A percentile compares a stretch with the other conserved stretches of the same genome.
These are phyloP conservation scores for Oryza meyeriana DNA, from an alignment of 176 grass and related monocot species.

Conservation along the genomic window DNA sequence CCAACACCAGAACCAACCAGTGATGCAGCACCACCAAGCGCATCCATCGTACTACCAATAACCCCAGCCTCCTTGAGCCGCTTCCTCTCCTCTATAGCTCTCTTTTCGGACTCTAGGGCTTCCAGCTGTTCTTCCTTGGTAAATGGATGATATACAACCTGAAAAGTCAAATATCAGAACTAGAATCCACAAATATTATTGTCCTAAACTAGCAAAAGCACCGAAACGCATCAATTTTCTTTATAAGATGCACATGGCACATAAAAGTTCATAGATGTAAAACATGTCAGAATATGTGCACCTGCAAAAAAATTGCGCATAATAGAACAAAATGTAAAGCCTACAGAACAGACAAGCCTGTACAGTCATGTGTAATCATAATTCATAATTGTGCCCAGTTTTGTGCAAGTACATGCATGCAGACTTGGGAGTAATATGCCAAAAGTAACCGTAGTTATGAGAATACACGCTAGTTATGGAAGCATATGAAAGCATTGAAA, in stretches of 20 bases:
- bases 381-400: background rate
- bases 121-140: constrained; percentile 77
- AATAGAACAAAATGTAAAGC: too few species aligned
- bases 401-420: background rate
- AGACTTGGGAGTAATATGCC: too few species aligned
- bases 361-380: background rate
- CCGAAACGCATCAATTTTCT: background rate
- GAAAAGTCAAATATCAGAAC: constrained; percentile 5
- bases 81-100: constrained; percentile 73
- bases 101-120: constrained; percentile 69
- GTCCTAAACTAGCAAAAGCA: background rate
- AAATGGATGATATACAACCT: constrained; percentile 76
- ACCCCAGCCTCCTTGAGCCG: constrained; percentile 78
- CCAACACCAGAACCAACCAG: constrained; percentile 82
- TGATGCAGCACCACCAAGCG: constrained; percentile 74
- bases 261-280: background rate
- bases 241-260: background rate
- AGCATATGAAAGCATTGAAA: too few species aligned
- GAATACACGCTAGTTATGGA: too few species aligned
- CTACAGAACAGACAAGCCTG: background rate
- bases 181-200: background rate
- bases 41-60: constrained; percentile 96
- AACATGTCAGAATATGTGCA: background rate
- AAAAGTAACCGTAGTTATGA: too few species aligned
- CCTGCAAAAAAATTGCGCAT: background rate